Evolutionary conservation across 441 rosid genomes (phyloP).

Genomic region (Eutrema salsugineum): DNA sequence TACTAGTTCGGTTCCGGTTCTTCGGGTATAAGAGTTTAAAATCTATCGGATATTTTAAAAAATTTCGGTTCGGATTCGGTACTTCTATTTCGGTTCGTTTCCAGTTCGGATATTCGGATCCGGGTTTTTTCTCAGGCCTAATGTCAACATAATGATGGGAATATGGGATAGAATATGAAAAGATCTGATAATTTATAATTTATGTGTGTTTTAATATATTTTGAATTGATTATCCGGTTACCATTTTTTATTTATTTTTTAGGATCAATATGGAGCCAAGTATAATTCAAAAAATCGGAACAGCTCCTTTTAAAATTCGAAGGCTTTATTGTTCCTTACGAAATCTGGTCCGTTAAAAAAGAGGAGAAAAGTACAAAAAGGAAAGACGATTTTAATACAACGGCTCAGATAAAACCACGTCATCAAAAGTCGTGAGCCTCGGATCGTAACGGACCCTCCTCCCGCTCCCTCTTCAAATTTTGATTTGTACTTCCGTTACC

Average conservation of each 20-base stretch:
- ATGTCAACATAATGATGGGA: not conserved
- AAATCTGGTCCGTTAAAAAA: constrained; percentile 23
- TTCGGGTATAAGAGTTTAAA: too few relatives aligned
- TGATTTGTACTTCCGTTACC: constrained; percentile 38
- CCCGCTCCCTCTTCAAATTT: constrained; percentile 37
- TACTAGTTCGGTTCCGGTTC: too few relatives aligned
- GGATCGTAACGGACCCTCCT: constrained; percentile 31
- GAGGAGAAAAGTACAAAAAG: not conserved
- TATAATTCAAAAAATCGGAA: constrained; percentile 7
- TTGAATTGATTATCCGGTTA: not conserved
- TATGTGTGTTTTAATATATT: not conserved
- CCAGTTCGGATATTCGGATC: too few relatives aligned
- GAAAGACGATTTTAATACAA: not conserved
- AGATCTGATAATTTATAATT: not conserved
- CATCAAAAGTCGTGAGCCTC: not conserved
- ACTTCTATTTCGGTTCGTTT: too few relatives aligned
- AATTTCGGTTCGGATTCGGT: too few relatives aligned
- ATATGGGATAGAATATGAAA: not conserved
- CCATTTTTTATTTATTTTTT: not conserved
- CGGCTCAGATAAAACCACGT: constrained; percentile 33
- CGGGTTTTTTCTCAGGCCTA: too few relatives aligned
- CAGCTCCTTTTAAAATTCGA: not conserved
- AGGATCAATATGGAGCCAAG: constrained; percentile 25
- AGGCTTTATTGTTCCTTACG: constrained; percentile 4
- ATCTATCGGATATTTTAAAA: too few relatives aligned